Percentiles rank a stretch among this genome's conserved stretches.
Conservation (phyloP, 345 rosid genomes). For the Eucalyptus cloeziana region DNA sequence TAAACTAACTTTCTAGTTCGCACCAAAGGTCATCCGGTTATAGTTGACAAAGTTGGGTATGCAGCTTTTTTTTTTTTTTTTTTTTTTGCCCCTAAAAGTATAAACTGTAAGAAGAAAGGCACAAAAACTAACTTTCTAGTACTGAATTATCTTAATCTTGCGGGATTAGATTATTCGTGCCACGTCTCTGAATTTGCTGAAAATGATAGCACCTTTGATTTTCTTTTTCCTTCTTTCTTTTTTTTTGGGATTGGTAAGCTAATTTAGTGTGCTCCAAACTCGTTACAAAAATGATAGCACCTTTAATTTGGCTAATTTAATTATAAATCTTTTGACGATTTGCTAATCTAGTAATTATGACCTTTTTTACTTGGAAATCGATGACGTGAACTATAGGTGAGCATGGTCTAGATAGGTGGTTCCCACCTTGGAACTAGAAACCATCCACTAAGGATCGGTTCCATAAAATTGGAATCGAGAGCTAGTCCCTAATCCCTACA, state of each 20-base stretch:
- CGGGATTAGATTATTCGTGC: not conserved
- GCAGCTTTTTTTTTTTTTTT: rapidly evolving
- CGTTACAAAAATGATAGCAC: not conserved
- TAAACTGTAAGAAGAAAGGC: not conserved
- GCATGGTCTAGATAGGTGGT: rapidly evolving
- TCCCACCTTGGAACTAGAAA: rapidly evolving
- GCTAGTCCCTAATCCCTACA: too few relatives aligned
- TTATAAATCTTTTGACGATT: too few relatives aligned
- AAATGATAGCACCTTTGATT: not conserved
- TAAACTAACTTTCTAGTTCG: not conserved
- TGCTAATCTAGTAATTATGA: too few relatives aligned
- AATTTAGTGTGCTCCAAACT: not conserved
- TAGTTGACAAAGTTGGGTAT: not conserved
- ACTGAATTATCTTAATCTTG: not conserved
- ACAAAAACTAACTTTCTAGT: not conserved
- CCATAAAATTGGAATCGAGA: too few relatives aligned
- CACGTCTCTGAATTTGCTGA: not conserved
- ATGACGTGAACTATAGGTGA: too few relatives aligned
- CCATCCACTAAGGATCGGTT: too few relatives aligned
- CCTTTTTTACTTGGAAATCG: too few relatives aligned
- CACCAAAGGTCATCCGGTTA: not conserved
- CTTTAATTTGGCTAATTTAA: too few relatives aligned
- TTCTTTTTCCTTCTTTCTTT: rapidly evolving
- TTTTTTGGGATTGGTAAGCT: not conserved
- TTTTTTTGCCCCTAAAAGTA: not conserved